These are phyloP conservation scores for Aquanectria penicillioides DNA, from an alignment of 2,329 filamentous ascomycete genomes.

Conservation along the genomic window DNA sequence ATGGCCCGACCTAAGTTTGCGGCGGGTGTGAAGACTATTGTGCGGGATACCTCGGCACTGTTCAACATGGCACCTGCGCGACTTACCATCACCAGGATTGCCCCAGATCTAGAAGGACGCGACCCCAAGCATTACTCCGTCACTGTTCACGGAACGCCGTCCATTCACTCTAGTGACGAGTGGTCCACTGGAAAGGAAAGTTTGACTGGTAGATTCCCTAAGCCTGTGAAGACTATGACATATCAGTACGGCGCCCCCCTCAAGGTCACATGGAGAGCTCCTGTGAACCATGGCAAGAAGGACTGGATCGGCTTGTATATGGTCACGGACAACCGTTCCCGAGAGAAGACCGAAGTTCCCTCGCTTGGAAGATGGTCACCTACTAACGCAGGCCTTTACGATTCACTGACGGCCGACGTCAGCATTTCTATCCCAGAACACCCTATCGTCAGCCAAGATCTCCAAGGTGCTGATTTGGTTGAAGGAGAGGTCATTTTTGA, in stretches of 20 bases:
- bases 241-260: conserved; percentile 93
- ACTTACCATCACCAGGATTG: conserved; percentile 82
- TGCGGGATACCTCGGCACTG: conserved; percentile 85
- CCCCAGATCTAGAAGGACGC: conserved; percentile 82
- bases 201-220: conserved; percentile 72
- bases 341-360: conserved; percentile 83
- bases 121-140: conserved; percentile 85
- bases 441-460: conserved; percentile 61
- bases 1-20: conserved; percentile 86
- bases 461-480: conserved; percentile 67
- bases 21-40: conserved; percentile 84
- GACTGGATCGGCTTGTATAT: conserved; percentile 98
- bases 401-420: conserved; percentile 77
- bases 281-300: conserved; percentile 84
- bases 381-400: conserved; percentile 79
- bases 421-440: conserved; percentile 79
- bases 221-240: conserved; percentile 77
- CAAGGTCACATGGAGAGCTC: conserved; percentile 89
- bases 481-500: conserved; percentile 87
- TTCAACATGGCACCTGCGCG: conserved; percentile 91
- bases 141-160: conserved; percentile 73
- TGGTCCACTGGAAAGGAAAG: conserved; percentile 79
- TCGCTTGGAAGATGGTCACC: conserved; percentile 92
- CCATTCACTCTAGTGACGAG: conserved; percentile 61
- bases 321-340: conserved; percentile 91